Base-by-base conservation (phyloP, 495 filamentous ascomycete genomes). In the Bombardia bombarda region DNA sequence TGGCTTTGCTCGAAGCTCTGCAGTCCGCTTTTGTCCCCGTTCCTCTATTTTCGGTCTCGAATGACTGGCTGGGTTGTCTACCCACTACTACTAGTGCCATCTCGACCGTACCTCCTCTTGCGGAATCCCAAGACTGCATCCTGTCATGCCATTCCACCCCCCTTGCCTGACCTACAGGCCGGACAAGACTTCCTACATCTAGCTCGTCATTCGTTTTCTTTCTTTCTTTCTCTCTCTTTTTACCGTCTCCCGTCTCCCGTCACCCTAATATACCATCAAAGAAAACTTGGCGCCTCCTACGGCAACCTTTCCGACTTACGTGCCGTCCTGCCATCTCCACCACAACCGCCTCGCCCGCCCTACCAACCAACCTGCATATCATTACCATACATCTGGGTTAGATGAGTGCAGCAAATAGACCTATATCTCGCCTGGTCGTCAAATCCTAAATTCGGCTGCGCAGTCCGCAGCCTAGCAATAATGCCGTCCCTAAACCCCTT, bases 401-500 rank as follows among this genome's bases (percentile, higher is more conserved):
- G 34, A 40, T 49, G 41, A 43, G 19, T 18, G 34, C 14, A 38
- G 34, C 17, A 23, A 35, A 43, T n/a, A 18, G 39, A 33, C 37
- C 25, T 13, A 9, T 6, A 17, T 21, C 17, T 20, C 17, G 34
- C 28, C 31, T 49, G 36, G 3, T 30, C 30, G 39, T 47, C 17
- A 41, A 4, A 12, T 34, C 20, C 1, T 32, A 37, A 5, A 7
- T n/a, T 22, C n/a, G 18, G n/a, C 35, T 22, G 10, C 12, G 18
- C 35, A 3, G 8, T 22, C 25, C 36, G 3, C 38, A 36, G 31
- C 21, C 21, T 36, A 50, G 50, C 40, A 39, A n/a, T n/a, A n/a
- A 75, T 78, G 73, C 66, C 65, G 21, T 71, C 65, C 40, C 68
- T 74, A 40, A 74, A 72, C 25, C 68, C 68, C 24, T 75, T 76